phyloP scores from a whole-genome alignment of 2,329 filamentous ascomycete genomes.

The Drechmeria coniospora region DNA sequence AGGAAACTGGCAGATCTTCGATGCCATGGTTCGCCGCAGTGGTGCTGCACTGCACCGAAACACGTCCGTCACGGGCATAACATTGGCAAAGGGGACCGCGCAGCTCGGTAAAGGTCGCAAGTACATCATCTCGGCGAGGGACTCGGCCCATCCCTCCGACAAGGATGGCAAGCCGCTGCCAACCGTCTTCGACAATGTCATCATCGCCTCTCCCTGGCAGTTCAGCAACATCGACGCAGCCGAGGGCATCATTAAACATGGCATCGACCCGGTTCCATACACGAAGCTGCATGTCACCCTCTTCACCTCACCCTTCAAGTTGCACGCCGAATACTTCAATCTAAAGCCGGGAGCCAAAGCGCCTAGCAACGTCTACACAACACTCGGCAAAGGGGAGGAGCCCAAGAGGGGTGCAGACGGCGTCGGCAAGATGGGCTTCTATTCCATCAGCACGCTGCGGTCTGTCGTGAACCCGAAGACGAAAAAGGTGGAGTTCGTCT shows the following conservation, averaged over 20 bases:
- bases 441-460: conserved; percentile 64
- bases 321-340: conserved; percentile 61
- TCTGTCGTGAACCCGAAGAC: conserved; percentile 46
- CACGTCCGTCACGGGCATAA: conserved; percentile 49
- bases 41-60: conserved; percentile 47
- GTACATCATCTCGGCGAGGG: conserved; percentile 29
- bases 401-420: conserved; percentile 34
- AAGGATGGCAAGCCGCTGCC: conserved; percentile 25
- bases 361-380: conserved; percentile 71
- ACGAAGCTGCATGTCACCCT: conserved; percentile 78
- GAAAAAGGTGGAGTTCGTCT: conserved; percentile 36
- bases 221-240: conserved; percentile 54
- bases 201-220: conserved; percentile 75
- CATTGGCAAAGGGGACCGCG: conserved; percentile 27
- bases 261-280: conserved; percentile 71
- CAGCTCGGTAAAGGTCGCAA: conserved; percentile 23
- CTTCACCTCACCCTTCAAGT: conserved; percentile 60
- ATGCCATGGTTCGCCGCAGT: conserved; percentile 57
- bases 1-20: conserved; percentile 92
- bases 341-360: conserved; percentile 39
- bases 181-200: conserved; percentile 57
- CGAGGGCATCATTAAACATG: conserved; percentile 49
- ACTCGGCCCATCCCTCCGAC: conserved; percentile 7
- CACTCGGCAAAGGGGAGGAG: conserved; percentile 47
- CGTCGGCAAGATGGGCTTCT: conserved; percentile 65